Evolutionary conservation across 495 filamentous ascomycete genomes (phyloP).

Genomic region (Durotheca rogersii): DNA sequence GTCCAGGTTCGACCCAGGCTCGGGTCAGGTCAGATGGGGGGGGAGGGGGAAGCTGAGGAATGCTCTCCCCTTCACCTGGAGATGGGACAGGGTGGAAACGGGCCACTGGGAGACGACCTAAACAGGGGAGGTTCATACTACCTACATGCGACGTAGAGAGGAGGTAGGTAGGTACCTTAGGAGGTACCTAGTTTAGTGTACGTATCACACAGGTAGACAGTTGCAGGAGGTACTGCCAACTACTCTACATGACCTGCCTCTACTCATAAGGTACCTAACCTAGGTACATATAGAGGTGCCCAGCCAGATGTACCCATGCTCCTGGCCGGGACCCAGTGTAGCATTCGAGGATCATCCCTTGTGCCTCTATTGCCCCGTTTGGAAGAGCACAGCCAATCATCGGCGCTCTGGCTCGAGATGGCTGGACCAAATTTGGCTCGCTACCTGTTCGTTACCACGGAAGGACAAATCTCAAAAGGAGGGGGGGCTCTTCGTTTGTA

Average conservation of each 20-base stretch:
- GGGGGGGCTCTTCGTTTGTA: constrained; percentile 11
- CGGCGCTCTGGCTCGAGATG: constrained; percentile 3
- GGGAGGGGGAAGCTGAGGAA: constrained; percentile 26
- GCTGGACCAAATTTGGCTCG: constrained; percentile 21
- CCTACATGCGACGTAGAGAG: too few species aligned
- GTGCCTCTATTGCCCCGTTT: constrained; percentile 28
- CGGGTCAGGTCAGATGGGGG: too few species aligned
- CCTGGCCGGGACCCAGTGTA: constrained; percentile 11
- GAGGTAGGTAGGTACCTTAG: too few species aligned
- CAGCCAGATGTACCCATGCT: constrained; percentile 19
- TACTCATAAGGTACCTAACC: too few species aligned
- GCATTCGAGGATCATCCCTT: constrained; percentile 24
- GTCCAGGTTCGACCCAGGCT: too few species aligned
- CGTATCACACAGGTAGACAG: constrained; percentile 17
- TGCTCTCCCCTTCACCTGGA: constrained; percentile 23
- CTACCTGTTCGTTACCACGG: constrained; percentile 5
- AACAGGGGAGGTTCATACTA: constrained; percentile 17
- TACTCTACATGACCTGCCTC: too few species aligned
- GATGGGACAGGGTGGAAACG: constrained; percentile 5
- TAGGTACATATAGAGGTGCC: too few species aligned
- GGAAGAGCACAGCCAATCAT: constrained; percentile 20
- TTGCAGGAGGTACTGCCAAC: too few species aligned
- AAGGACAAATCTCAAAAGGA: constrained; percentile 10
- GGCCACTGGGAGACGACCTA: constrained; percentile 2
- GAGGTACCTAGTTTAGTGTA: constrained; percentile 23